Evolutionary conservation across 768 basidiomycete species (phyloP), one percentile per base, ranked within the genome.

Genomic region (Boletus rufocinnamomeus): DNA sequence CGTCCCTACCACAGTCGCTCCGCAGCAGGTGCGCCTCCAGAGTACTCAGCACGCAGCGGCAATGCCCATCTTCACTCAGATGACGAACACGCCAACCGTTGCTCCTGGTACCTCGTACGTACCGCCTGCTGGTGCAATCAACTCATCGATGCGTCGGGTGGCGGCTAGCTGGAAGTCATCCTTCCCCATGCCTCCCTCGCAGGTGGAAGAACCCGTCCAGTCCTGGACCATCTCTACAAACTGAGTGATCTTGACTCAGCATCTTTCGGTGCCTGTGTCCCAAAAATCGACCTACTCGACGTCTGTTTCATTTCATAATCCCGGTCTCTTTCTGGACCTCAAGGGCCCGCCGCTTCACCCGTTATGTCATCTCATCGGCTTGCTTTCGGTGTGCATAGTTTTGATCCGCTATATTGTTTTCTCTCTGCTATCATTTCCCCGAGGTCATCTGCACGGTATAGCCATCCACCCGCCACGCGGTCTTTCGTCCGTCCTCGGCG

Each of bases 81-180:
- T 68, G 69, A 66, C 69, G 7, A 66, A 68, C 38, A 45, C 64
- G 3, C 37, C 65, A 2, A 30, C 28, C 10, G 49, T 47, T 32
- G 7, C 49, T 43, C 34, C 56, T 21, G 25, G 53, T 23, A 59
- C 56, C 8, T 59, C 76, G 2, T 87, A 86, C 61, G 69, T 76
- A 1, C 85, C 86, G 6, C 84, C 86, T 16, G 59, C 83, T 14
- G 86, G 84, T 50, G 85, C 85, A 23, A 66, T 72, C 4, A 64
- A 80, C 56, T 77, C 79, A 2, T 77, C 79, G 10, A 78, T 73
- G 27, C 79, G 85, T 43, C 82, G 86, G 5, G 85, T 83, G 40
- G 85, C 69, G 10, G 84, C 73, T 3, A 81, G 72, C 52, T 87
- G 84, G 83, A 76, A 70, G 44, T 59, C 62, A 19, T 43, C 66